These are phyloP conservation scores for Penicillium canescens DNA, from an alignment of 495 filamentous ascomycete genomes.

Conservation along the genomic window DNA sequence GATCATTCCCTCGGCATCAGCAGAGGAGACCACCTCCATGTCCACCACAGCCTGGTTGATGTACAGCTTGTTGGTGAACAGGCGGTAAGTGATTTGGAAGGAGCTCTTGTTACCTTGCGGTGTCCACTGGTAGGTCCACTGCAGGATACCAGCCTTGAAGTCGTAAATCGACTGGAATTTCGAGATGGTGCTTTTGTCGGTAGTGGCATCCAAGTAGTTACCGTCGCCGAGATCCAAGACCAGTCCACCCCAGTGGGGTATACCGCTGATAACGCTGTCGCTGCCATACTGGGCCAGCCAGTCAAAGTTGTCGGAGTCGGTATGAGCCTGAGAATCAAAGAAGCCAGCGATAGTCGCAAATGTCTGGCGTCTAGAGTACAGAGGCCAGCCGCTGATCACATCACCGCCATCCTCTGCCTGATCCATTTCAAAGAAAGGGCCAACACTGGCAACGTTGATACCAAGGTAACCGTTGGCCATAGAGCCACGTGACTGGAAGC, in stretches of 20 bases:
- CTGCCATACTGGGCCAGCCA: slow-evolving; percentile 75
- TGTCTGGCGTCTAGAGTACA: slow-evolving; percentile 66
- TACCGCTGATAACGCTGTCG: slow-evolving; percentile 71
- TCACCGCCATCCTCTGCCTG: slow-evolving; percentile 46
- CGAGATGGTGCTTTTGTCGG: slow-evolving; percentile 59
- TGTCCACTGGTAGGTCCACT: slow-evolving; percentile 68
- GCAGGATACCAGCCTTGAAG: slow-evolving; percentile 60
- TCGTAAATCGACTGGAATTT: slow-evolving; percentile 62
- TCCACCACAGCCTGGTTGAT: too few relatives aligned
- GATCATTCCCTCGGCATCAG: slow-evolving; percentile 47
- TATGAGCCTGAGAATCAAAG: slow-evolving; percentile 62
- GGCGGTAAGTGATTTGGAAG: slow-evolving; percentile 58
- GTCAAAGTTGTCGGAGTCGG: slow-evolving; percentile 65
- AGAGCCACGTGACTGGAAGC: slow-evolving; percentile 62
- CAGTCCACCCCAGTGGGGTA: slow-evolving; percentile 69
- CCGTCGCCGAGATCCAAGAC: slow-evolving; percentile 57
- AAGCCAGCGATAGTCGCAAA: slow-evolving; percentile 78
- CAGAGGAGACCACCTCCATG: slow-evolving; percentile 52
- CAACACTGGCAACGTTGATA: slow-evolving; percentile 61
- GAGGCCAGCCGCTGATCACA: slow-evolving; percentile 78
- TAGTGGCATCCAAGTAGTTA: slow-evolving; percentile 59
- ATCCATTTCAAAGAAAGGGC: slow-evolving; percentile 68
- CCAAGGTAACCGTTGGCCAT: slow-evolving; percentile 67
- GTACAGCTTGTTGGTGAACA: slow-evolving; percentile 62
- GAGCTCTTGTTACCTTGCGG: slow-evolving; percentile 49